A percentile compares a stretch with the other conserved stretches of the same genome.
Evolutionary conservation across 148 eudicot genomes (phyloP).

Genomic region (Hydrangea macrophylla): DNA sequence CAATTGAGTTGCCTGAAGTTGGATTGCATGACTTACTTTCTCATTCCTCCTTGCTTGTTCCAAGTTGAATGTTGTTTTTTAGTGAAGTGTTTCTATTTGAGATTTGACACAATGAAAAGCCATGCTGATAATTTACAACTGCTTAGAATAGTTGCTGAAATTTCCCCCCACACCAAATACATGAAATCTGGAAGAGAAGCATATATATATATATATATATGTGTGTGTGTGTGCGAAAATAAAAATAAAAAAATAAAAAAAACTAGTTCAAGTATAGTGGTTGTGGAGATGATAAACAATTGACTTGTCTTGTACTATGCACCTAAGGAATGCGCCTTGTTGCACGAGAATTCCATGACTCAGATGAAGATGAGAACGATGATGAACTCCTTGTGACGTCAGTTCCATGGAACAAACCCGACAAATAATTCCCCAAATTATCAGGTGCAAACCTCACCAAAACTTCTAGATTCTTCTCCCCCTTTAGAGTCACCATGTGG

Average conservation of each 20-base stretch:
- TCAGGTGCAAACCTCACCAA: conserved; percentile 32
- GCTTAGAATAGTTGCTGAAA: neutral
- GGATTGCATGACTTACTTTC: neutral
- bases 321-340: neutral
- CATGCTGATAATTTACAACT: neutral
- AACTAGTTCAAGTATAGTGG: neutral
- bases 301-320: neutral
- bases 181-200: too few relatives aligned
- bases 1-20: neutral
- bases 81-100: neutral
- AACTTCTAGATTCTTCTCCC: conserved; percentile 13
- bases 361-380: neutral
- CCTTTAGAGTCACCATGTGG: conserved; percentile 17
- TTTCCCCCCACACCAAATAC: neutral
- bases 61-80: neutral
- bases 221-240: too few relatives aligned
- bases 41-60: neutral
- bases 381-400: conserved; percentile 7
- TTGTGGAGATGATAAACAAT: neutral
- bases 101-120: neutral
- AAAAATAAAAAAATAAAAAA: neutral
- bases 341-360: neutral
- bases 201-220: too few relatives aligned
- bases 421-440: conserved; percentile 33
- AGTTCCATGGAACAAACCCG: conserved; percentile 26